Evolutionary conservation across 345 rosid genomes (phyloP).

Genomic region (Angophora floribunda): DNA sequence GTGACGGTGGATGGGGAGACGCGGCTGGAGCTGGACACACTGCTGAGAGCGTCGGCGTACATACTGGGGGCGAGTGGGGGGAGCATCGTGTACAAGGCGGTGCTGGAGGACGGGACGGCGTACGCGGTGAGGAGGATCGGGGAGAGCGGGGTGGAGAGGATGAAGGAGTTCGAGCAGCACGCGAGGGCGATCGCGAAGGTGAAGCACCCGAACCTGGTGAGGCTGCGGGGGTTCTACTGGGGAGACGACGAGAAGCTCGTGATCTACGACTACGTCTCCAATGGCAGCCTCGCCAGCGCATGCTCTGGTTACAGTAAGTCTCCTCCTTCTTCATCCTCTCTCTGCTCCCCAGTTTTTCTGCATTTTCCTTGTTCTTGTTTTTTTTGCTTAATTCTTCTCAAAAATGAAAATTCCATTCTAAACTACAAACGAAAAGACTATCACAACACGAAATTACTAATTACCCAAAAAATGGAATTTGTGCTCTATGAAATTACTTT

Average conservation of each 20-base stretch:
- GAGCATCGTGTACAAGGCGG: conserved; percentile 84
- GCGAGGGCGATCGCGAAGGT: conserved; percentile 54
- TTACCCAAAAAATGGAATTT: neutral
- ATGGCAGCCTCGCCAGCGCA: conserved; percentile 59
- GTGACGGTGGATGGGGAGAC: conserved; percentile 68
- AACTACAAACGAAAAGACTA: neutral
- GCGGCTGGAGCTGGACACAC: conserved; percentile 56
- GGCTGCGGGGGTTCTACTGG: conserved; percentile 78
- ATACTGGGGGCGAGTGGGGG: conserved; percentile 52
- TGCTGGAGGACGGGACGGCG: conserved; percentile 52
- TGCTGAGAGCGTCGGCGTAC: conserved; percentile 82
- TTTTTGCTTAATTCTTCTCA: neutral
- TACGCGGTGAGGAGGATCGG: conserved; percentile 89
- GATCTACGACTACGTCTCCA: conserved; percentile 58
- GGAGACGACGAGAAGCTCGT: conserved; percentile 82
- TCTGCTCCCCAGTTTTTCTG: neutral
- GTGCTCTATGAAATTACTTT: neutral
- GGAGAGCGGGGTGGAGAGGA: conserved; percentile 36
- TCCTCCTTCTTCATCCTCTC: neutral
- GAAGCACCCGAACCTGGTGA: conserved; percentile 68
- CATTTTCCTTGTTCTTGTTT: neutral
- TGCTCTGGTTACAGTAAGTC: conserved; percentile 39
- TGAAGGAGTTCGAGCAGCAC: conserved; percentile 68
- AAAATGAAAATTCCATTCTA: neutral
- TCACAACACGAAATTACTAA: neutral